Evolutionary conservation across 1,284 basidiomycete species (phyloP).

Genomic region (Cryptococcus sp.): DNA sequence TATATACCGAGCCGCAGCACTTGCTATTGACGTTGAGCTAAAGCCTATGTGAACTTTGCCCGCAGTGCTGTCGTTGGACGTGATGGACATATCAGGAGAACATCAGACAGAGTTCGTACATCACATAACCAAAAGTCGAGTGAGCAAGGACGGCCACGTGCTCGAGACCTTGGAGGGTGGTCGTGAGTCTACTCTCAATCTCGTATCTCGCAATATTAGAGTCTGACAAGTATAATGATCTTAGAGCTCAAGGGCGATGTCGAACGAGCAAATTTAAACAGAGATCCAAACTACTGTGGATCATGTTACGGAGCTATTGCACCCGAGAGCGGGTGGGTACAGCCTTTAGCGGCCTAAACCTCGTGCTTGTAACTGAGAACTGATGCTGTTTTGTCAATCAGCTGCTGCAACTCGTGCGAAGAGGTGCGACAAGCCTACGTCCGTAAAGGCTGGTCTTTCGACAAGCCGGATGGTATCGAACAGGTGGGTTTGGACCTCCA

Average conservation of each 20-base stretch:
- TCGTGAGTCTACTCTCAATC: slow-evolving; percentile 27
- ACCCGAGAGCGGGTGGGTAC: slow-evolving; percentile 64
- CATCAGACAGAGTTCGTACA: slow-evolving; percentile 86
- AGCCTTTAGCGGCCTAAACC: background rate
- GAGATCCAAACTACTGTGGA: slow-evolving; percentile 76
- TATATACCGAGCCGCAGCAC: background rate
- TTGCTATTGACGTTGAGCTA: background rate
- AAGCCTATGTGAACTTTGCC: background rate
- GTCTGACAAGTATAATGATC: background rate
- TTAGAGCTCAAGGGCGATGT: slow-evolving; percentile 76
- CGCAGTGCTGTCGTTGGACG: slow-evolving; percentile 85
- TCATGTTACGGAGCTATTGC: slow-evolving; percentile 91
- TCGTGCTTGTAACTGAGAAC: background rate
- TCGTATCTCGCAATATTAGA: slow-evolving; percentile 1
- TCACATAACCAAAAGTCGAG: slow-evolving; percentile 81
- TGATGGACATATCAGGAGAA: slow-evolving; percentile 98
- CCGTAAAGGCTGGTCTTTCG: slow-evolving; percentile 91
- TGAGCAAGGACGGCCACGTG: slow-evolving; percentile 63
- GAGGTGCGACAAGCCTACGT: slow-evolving; percentile 90
- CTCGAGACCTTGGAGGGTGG: slow-evolving; percentile 57
- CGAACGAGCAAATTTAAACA: slow-evolving; percentile 71
- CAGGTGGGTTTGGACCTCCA: slow-evolving; percentile 63
- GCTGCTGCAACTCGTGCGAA: slow-evolving; percentile 95
- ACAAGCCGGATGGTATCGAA: slow-evolving; percentile 85
- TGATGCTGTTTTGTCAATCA: slow-evolving; percentile 12